A percentile compares a stretch with the other conserved stretches of the same genome.
phyloP scores from a whole-genome alignment of 2,329 filamentous ascomycete species.

The Emydomyces testavorans region DNA sequence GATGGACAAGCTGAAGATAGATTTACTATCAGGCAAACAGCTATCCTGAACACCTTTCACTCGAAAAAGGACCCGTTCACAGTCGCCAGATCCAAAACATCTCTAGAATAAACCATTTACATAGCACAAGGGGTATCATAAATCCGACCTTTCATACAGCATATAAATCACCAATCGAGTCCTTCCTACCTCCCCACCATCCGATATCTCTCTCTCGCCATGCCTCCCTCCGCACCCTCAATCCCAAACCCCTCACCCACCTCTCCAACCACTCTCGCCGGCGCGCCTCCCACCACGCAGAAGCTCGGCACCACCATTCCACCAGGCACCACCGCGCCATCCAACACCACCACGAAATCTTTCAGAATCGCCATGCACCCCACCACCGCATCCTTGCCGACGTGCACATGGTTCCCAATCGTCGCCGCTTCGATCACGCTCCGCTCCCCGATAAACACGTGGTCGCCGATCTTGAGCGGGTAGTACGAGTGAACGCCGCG shows the following conservation, averaged over 20 bases:
- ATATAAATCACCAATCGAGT: neutral
- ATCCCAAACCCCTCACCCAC: conserved; percentile 43
- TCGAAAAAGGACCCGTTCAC: too few relatives aligned
- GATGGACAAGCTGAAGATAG: too few relatives aligned
- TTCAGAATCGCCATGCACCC: conserved; percentile 86
- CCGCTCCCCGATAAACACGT: conserved; percentile 73
- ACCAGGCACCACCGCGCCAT: conserved; percentile 69
- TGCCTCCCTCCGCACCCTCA: conserved; percentile 35
- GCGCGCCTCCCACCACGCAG: conserved; percentile 75
- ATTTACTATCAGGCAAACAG: too few relatives aligned
- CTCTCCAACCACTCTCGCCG: conserved; percentile 70
- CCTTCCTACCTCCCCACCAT: conserved; percentile 23
- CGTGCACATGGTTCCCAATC: conserved; percentile 74
- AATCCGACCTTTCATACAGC: neutral
- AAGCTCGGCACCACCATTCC: conserved; percentile 91
- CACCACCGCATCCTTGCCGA: conserved; percentile 65
- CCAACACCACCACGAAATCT: conserved; percentile 79
- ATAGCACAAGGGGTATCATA: conserved; percentile 4
- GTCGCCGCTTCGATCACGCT: conserved; percentile 71
- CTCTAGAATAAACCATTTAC: neutral
- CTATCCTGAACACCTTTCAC: too few relatives aligned
- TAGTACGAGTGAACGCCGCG: conserved; percentile 56
- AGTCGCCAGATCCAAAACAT: neutral
- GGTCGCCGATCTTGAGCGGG: conserved; percentile 84
- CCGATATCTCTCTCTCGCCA: conserved; percentile 35